Conservation (phyloP, 78 protist genomes). For the Monocercomonoides exilis region DNA sequence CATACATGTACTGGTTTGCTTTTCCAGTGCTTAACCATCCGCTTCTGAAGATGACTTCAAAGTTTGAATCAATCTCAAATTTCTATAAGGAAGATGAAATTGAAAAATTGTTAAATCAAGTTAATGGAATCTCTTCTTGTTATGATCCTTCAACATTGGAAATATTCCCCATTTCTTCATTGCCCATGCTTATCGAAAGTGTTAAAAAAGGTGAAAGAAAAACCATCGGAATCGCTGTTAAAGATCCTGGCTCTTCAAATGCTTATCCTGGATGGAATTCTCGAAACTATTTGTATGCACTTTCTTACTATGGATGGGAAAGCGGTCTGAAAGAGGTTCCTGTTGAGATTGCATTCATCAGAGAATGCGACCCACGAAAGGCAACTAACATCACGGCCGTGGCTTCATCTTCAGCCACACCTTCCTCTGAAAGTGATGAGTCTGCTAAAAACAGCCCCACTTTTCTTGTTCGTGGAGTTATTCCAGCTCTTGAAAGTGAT, state of each 20-base stretch:
- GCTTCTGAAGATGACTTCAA: neutral
- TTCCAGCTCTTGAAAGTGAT: neutral
- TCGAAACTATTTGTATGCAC: neutral
- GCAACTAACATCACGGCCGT: neutral
- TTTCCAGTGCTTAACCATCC: conserved; percentile 57
- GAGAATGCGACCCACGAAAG: neutral
- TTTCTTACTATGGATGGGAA: neutral
- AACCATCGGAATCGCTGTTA: neutral
- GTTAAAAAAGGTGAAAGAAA: neutral
- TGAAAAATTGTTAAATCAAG: too few species aligned
- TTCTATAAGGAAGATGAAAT: too few species aligned
- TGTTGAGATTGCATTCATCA: neutral
- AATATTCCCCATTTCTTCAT: neutral
- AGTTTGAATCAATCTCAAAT: neutral
- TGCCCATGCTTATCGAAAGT: neutral
- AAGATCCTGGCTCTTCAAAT: neutral
- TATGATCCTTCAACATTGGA: neutral
- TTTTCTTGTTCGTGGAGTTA: neutral
- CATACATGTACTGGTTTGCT: conserved; percentile 67
- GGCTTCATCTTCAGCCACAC: conserved; percentile 44
- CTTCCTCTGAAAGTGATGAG: neutral
- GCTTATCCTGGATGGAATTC: neutral
- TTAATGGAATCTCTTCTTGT: neutral
- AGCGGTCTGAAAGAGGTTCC: neutral
- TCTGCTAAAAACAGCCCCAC: neutral